Base-by-base conservation (phyloP, 1,284 basidiomycete species). In the Stygiomarasmius scandens region DNA sequence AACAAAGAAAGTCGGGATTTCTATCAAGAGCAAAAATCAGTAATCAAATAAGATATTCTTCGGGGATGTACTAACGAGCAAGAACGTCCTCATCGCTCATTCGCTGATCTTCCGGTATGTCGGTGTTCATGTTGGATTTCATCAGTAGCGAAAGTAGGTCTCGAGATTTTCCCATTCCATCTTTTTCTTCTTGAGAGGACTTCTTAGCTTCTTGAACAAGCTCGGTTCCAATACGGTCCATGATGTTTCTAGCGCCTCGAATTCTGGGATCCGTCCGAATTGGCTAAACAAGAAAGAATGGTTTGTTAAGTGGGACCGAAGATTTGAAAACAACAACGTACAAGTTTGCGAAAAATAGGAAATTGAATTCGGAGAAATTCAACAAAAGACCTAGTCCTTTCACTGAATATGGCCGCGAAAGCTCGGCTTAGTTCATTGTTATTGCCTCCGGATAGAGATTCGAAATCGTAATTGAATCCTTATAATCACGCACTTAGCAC, bases 81-180 rank as follows among this genome's bases (percentile, higher is more conserved):
- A 89, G 64, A 0, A 94, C 85, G 62, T 93, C 92, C 23, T 84
- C 80, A 61, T 94, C 90, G 19, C 77, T 78, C 75, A 95, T 72
- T 43, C 79, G 76, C 62, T 90, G 86, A 36, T 67, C 76, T n/a
- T 83, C 79, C 0, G 81, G 77, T 10, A 87, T 66, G 52, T 87
- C 84, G 1, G 76, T 73, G 2, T 81, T 79, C 74, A 87, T 80
- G 64, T 91, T 92, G 6, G 88, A 84, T 49, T 77, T 77, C 47
- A 91, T 78, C 22, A 88, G 68, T 8, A 86, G 68, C 6, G 78
- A 80, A 2, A 87, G 69, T 3, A 87, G 63, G 66, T 87, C 85
- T 71, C 69, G n/a, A 58, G 59, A 27, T 70, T 46, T 16, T 62
- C 59, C 61, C 63, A 32, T 32, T 6, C 29, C 29, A 32, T 73